phyloP scores from a whole-genome alignment of 2,329 filamentous ascomycete species.

The Clonostachys sp. region DNA sequence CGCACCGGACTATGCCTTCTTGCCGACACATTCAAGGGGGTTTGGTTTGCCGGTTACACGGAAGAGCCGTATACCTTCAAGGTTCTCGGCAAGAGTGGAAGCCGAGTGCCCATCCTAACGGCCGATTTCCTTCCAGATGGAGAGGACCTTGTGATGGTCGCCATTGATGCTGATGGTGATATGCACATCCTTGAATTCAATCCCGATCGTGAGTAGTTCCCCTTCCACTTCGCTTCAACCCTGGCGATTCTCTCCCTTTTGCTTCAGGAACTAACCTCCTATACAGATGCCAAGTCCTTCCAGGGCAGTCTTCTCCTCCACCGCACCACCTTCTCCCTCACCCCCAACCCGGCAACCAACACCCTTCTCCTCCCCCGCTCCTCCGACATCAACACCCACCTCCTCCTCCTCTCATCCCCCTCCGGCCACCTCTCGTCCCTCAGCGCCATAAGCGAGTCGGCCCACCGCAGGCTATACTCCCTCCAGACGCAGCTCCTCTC shows the following conservation, averaged over 20 bases:
- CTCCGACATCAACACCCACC: conserved; percentile 37
- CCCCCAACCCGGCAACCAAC: conserved; percentile 68
- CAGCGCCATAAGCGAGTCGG: conserved; percentile 70
- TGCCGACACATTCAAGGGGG: conserved; percentile 85
- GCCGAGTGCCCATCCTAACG: conserved; percentile 71
- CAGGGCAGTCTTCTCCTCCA: conserved; percentile 85
- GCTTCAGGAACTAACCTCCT: conserved; percentile 15
- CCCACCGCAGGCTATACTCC: conserved; percentile 79
- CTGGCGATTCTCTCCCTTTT: background rate
- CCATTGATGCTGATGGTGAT: conserved; percentile 79
- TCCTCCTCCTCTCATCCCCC: conserved; percentile 66
- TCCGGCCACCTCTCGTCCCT: conserved; percentile 76
- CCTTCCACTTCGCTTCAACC: background rate
- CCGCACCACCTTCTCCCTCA: conserved; percentile 82
- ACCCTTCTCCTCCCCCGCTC: conserved; percentile 73
- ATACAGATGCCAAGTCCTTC: conserved; percentile 81
- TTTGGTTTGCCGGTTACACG: conserved; percentile 95
- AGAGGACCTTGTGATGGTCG: conserved; percentile 75
- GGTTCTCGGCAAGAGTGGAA: conserved; percentile 81
- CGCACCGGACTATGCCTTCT: conserved; percentile 83
- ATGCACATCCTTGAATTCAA: conserved; percentile 91
- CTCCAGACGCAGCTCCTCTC: conserved; percentile 76
- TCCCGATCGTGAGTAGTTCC: conserved; percentile 69
- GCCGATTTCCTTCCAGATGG: conserved; percentile 88
- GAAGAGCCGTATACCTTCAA: conserved; percentile 97